Evolutionary conservation across 1,284 basidiomycete species (phyloP), one percentile per base, ranked within the genome.

Genomic region (Ganoderma lucidum): DNA sequence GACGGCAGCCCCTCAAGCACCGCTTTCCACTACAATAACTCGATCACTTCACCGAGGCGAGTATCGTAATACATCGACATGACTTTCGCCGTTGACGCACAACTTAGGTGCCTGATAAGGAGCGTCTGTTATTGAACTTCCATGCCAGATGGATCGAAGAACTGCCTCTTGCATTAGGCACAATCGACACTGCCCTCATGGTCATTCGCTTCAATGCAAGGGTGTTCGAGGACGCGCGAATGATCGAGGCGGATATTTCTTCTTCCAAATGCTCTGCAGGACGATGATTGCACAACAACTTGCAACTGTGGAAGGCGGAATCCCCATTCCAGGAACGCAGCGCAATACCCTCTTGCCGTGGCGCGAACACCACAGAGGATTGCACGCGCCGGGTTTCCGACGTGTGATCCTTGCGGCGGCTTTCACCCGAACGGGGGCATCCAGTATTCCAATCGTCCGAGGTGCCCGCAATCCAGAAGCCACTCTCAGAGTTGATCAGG

Each of bases 151-250:
- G 35, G 8, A 35, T 39, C 19, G 39, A 60, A 39, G 58, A 60
- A 9, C n/a, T 61, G 37, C 23, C 56, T n/a, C 59, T 41, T 28
- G 37, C 39, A 28, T 23, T 61, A 66, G 66, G 67, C 48, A 66
- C 70, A 19, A 30, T 17, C 67, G 35, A 55, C 42, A 9, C 39
- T 59, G 37, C 32, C 65, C n/a, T 28, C 6, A 42, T 60, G 59
- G 41, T 61, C 59, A 44, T 14, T 44, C 59, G 39, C 37, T 41
- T 41, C 39, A 37, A 37, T 30, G 39, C n/a, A 59, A 23, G 56
- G 3, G 2, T 59, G 19, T 5, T 17, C 4, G 37, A 19, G 35
- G 35, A 23, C 6, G 15, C 17, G 28, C 28, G 35, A 17, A 28
- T 6, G 17, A 42, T 28, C 10, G 3, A 60, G 23, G 59, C 59